These are phyloP conservation scores for Hypomyces perniciosus DNA, from an alignment of 2,329 filamentous ascomycete genomes.

Conservation along the genomic window DNA sequence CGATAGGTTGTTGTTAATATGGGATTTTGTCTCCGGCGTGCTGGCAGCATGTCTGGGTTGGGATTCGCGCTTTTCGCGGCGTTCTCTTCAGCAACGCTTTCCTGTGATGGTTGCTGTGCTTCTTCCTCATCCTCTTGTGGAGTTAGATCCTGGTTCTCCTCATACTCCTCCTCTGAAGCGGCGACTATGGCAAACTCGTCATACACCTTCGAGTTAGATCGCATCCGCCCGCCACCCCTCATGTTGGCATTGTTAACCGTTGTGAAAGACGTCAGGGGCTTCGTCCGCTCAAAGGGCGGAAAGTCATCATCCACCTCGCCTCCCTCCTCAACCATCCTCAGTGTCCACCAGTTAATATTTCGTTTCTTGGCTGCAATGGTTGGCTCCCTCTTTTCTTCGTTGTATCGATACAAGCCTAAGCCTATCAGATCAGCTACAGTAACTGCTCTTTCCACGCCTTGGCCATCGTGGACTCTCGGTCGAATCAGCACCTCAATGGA, in stretches of 20 bases:
- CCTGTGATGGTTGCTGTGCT: conserved; percentile 21
- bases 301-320: conserved; percentile 84
- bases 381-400: conserved; percentile 69
- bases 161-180: conserved; percentile 61
- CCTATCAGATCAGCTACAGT: conserved; percentile 79
- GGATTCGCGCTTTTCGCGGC: conserved; percentile 19
- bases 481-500: conserved; percentile 68
- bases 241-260: conserved; percentile 79
- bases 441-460: conserved; percentile 54
- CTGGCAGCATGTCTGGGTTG: conserved; percentile 22
- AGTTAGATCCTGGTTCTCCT: conserved; percentile 62
- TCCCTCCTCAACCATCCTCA: conserved; percentile 78
- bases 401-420: conserved; percentile 70
- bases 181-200: conserved; percentile 78
- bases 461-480: conserved; percentile 61
- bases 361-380: conserved; percentile 57
- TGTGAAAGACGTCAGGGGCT: conserved; percentile 70
- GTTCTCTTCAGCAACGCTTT: conserved; percentile 29
- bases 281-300: conserved; percentile 67
- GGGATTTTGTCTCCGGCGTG: conserved; percentile 47
- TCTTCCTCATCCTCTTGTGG: conserved; percentile 54
- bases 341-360: conserved; percentile 75
- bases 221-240: conserved; percentile 49
- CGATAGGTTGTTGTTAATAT: conserved; percentile 57
- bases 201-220: conserved; percentile 69